A percentile compares a stretch with the other conserved stretches of the same genome.
phyloP scores from a whole-genome alignment of 2,329 filamentous ascomycete genomes.

The Sclerotinia glacialis region DNA sequence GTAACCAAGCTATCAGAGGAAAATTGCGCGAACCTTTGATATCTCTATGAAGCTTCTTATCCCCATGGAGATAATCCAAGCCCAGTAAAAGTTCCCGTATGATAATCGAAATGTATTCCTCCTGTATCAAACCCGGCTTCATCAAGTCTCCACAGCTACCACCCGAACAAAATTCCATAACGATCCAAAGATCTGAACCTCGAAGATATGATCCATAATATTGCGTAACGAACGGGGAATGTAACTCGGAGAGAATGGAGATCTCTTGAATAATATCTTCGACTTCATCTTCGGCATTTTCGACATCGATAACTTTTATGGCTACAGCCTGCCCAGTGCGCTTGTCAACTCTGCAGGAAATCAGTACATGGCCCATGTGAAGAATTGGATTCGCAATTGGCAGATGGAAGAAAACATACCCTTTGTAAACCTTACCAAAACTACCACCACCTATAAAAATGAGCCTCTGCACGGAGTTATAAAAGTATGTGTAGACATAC shows the following conservation, averaged over 20 bases:
- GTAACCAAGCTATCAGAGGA: neutral
- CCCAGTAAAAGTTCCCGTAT: slow-evolving; percentile 85
- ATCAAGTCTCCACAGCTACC: slow-evolving; percentile 94
- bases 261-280: slow-evolving; percentile 99
- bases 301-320: slow-evolving; percentile 98
- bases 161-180: slow-evolving; percentile 98
- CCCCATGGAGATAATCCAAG: slow-evolving; percentile 86
- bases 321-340: slow-evolving; percentile 89
- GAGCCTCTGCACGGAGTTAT: slow-evolving; percentile 29
- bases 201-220: slow-evolving; percentile 98
- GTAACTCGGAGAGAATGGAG: slow-evolving; percentile 90
- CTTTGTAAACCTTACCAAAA: slow-evolving; percentile 98
- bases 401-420: slow-evolving; percentile 51
- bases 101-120: slow-evolving; percentile 97
- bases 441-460: slow-evolving; percentile 75
- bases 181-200: slow-evolving; percentile 95
- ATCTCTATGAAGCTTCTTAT: slow-evolving; percentile 94
- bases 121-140: slow-evolving; percentile 86
- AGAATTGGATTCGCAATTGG: slow-evolving; percentile 1
- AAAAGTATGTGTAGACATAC: slow-evolving; percentile 46
- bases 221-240: slow-evolving; percentile 94
- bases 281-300: slow-evolving; percentile 98
- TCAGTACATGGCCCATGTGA: slow-evolving; percentile 24
- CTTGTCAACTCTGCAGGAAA: slow-evolving; percentile 72
- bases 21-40: slow-evolving; percentile 69